These are phyloP conservation scores for Kazachstania kunashirensis DNA, from an alignment of 805 yeast genomes.

Conservation along the genomic window DNA sequence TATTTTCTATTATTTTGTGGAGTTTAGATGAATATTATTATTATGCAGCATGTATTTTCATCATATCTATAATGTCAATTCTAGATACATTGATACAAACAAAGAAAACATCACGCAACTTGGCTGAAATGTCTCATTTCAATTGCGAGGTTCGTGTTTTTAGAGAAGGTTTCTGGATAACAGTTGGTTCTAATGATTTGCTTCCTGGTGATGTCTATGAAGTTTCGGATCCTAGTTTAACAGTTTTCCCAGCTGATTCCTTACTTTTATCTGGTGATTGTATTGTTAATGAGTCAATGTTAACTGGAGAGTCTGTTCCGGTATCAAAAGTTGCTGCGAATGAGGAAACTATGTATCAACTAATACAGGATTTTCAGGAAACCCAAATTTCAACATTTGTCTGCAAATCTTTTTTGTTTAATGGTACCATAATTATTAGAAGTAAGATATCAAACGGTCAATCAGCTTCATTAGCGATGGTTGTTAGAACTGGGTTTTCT, in stretches of 20 bases:
- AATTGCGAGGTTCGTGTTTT: conserved; percentile 80
- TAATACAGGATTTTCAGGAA: conserved; percentile 46
- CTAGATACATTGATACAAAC: conserved; percentile 81
- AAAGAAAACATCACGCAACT: conserved; percentile 56
- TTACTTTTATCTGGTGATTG: conserved; percentile 83
- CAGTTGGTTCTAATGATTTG: conserved; percentile 59
- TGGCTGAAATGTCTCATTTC: conserved; percentile 63
- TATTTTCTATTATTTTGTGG: conserved; percentile 88
- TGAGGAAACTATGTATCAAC: conserved; percentile 46
- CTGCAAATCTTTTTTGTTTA: conserved; percentile 68
- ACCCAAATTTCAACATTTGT: conserved; percentile 53
- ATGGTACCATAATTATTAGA: conserved; percentile 83
- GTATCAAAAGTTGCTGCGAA: conserved; percentile 70
- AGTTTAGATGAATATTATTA: conserved; percentile 84
- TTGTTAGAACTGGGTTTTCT: conserved; percentile 80
- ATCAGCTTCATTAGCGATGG: conserved; percentile 69
- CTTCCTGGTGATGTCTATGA: conserved; percentile 97
- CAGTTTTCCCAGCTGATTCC: conserved; percentile 80
- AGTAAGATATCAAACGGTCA: conserved; percentile 53
- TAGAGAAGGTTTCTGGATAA: conserved; percentile 90
- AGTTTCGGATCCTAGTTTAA: conserved; percentile 73
- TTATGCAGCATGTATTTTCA: conserved; percentile 84
- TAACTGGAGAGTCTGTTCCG: conserved; percentile 97
- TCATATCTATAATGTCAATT: conserved; percentile 76
- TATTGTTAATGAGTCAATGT: conserved; percentile 94